These are phyloP conservation scores for Verbena officinalis DNA, from an alignment of 257 asterid genomes.

Conservation along the genomic window DNA sequence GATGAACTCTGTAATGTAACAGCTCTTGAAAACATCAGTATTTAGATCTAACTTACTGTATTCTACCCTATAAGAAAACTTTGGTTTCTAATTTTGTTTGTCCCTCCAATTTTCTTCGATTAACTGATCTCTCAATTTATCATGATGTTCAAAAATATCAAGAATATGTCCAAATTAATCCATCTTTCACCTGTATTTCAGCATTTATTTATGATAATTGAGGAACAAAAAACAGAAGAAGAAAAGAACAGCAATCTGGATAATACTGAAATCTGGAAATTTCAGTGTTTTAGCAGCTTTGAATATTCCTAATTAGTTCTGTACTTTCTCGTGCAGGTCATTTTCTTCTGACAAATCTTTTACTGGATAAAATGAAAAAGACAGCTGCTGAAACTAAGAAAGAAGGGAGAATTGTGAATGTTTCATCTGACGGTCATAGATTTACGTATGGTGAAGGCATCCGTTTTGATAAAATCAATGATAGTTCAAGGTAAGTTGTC, in stretches of 20 bases:
- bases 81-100: neutral
- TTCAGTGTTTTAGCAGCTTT: neutral
- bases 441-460: conserved; percentile 47
- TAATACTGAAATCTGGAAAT: too few species aligned
- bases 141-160: too few species aligned
- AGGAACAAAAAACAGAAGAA: too few species aligned
- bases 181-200: neutral
- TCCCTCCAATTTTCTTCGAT: neutral
- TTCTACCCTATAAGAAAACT: neutral
- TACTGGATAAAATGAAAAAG: conserved; percentile 56
- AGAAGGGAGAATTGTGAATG: conserved; percentile 66
- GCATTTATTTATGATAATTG: too few species aligned
- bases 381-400: conserved; percentile 50
- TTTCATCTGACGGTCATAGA: conserved; percentile 54
- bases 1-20: neutral
- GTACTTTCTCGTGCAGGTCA: conserved; percentile 44
- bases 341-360: conserved; percentile 58
- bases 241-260: too few species aligned
- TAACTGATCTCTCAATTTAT: neutral
- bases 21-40: neutral
- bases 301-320: neutral
- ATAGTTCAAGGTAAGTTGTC: conserved; percentile 40
- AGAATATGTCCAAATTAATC: neutral
- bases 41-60: neutral
- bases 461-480: conserved; percentile 56